phyloP scores from a whole-genome alignment of 2,329 filamentous ascomycete species.

The Sporothrix humicola region DNA sequence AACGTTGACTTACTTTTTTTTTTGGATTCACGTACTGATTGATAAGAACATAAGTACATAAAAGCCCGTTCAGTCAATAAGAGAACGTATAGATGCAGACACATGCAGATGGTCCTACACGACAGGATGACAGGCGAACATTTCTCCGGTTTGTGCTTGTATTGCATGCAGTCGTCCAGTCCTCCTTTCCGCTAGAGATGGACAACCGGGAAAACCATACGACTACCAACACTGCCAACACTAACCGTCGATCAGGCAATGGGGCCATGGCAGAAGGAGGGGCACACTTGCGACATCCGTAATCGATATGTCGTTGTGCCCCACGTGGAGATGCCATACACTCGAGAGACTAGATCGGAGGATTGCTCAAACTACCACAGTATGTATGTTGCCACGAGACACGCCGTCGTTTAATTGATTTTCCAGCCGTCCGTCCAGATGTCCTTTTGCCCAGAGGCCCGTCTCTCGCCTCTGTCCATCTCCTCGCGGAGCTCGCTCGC shows the following conservation, averaged over 20 bases:
- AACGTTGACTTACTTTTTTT: not conserved
- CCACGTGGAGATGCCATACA: not conserved
- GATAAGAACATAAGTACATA: not conserved
- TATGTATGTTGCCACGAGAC: too few relatives aligned
- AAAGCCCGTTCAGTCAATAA: not conserved
- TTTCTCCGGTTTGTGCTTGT: not conserved
- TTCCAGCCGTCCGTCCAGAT: not conserved
- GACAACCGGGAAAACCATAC: not conserved
- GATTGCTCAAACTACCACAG: too few relatives aligned
- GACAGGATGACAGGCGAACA: not conserved
- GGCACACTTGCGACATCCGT: slow-evolving; percentile 27
- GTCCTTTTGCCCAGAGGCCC: not conserved
- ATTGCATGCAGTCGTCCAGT: not conserved
- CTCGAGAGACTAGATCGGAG: too few relatives aligned
- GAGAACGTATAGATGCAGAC: not conserved
- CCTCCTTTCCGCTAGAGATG: not conserved
- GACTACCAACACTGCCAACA: not conserved
- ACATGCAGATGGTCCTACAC: not conserved
- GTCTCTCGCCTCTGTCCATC: not conserved
- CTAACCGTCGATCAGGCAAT: slow-evolving; percentile 19
- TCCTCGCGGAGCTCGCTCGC: slow-evolving; percentile 25
- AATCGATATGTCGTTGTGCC: slow-evolving; percentile 30
- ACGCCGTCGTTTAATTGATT: not conserved
- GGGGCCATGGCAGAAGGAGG: slow-evolving; percentile 1
- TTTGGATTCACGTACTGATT: not conserved